Evolutionary conservation across 2,329 filamentous ascomycete species (phyloP).

Genomic region (Arthrobotrys musiformis): DNA sequence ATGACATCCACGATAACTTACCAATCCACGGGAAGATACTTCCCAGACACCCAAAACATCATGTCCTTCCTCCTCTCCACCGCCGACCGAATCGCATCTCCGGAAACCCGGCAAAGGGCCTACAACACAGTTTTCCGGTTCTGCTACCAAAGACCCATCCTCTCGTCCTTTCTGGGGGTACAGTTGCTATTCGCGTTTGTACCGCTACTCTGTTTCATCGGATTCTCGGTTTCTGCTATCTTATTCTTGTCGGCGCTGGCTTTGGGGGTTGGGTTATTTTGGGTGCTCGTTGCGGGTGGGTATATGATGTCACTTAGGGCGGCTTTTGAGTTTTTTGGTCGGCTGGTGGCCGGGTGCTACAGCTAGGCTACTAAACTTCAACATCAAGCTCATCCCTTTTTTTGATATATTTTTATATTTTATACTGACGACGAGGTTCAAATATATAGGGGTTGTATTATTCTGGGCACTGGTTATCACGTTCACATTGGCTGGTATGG

Average conservation of each 20-base stretch:
- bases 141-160: conserved; percentile 36
- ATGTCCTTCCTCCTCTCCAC: conserved; percentile 44
- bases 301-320: conserved; percentile 26
- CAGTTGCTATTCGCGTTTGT: conserved; percentile 39
- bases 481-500: conserved; percentile 40
- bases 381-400: too few species aligned
- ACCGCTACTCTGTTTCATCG: conserved; percentile 32
- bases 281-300: conserved; percentile 38
- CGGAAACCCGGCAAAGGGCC: conserved; percentile 10
- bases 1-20: conserved; percentile 18
- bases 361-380: too few species aligned
- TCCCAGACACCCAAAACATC: conserved; percentile 43
- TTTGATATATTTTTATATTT: neutral
- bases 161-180: conserved; percentile 37
- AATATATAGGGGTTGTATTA: conserved; percentile 12
- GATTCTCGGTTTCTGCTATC: conserved; percentile 27
- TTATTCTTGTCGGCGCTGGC: conserved; percentile 25
- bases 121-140: conserved; percentile 33
- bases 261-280: conserved; percentile 32
- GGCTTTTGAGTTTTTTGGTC: neutral
- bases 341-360: too few species aligned
- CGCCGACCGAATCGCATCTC: conserved; percentile 18
- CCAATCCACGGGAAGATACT: neutral
- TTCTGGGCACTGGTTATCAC: conserved; percentile 49
- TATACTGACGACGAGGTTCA: neutral